These are phyloP conservation scores for Xylaria scruposa DNA, from an alignment of 495 filamentous ascomycete species.

Conservation along the genomic window DNA sequence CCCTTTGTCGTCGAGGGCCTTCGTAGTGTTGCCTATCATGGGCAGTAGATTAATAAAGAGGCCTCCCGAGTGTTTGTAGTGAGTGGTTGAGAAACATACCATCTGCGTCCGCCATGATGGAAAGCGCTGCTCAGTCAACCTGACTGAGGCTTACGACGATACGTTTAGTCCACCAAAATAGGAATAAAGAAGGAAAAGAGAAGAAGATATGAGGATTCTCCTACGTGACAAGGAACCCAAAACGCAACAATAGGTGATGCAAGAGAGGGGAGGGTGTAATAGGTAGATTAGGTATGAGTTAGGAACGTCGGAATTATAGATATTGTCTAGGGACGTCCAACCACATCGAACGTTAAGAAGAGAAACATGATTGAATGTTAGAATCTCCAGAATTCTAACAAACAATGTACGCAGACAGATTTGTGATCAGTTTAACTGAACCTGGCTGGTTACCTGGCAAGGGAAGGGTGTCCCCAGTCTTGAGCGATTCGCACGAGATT, in stretches of 20 bases:
- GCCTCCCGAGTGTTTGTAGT: not conserved
- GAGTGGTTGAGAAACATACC: too few species aligned
- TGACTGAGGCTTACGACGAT: not conserved
- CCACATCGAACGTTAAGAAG: constrained; percentile 2
- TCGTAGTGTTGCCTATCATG: constrained; percentile 28
- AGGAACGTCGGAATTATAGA: constrained; percentile 13
- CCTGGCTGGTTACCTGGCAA: not conserved
- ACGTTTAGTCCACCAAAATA: not conserved
- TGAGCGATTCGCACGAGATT: constrained; percentile 15
- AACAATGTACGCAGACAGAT: constrained; percentile 5
- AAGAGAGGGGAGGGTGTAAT: not conserved
- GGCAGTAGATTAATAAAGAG: constrained; percentile 7
- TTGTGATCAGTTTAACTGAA: not conserved
- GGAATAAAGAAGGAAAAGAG: not conserved
- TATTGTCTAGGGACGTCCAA: constrained; percentile 5
- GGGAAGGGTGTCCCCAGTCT: not conserved
- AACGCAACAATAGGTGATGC: not conserved
- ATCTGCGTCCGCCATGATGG: constrained; percentile 31
- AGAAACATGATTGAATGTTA: constrained; percentile 9
- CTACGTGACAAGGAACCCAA: not conserved
- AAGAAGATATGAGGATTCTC: not conserved
- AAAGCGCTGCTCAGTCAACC: constrained; percentile 7
- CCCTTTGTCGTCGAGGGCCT: constrained; percentile 53
- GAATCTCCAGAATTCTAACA: not conserved
- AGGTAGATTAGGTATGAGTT: constrained; percentile 11